Evolutionary conservation across 2,329 filamentous ascomycete species (phyloP), one percentile per base, ranked within the genome.

Genomic region (Incumbomyces delicatus): DNA sequence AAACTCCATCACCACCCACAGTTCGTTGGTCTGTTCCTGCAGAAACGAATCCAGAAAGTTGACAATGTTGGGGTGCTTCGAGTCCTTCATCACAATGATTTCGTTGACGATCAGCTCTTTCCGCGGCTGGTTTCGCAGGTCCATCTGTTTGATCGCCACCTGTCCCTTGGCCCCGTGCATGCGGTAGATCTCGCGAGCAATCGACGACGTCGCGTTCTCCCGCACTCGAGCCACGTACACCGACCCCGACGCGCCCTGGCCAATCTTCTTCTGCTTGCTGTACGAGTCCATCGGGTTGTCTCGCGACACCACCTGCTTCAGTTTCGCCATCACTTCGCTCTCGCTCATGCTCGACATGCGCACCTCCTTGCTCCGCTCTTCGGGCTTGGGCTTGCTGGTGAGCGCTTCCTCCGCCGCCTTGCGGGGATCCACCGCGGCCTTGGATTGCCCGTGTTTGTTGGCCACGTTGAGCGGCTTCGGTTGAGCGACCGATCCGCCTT

Each of bases 1-100:
- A 61, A 89, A 98, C 70, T 98, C 92, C 92, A 98, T 95, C 44
- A 98, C 90, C 10, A 98, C 88, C 92, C 92, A 98, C n/a, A 98
- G 77, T 65, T 98, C 92, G 46, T 85, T 79, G 60, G 86, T 88
- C 66, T 92, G 90, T 65, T 95, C 94, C 60, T 92, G 86, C 61
- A 98, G 71, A 74, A 96, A 98, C 2, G 90, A 89, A 58, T 98
- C 92, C 30, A 98, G 72, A 70, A 95, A 98, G 69, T 98, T 98
- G 67, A 98, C 92, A 72, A 98, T 98, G 67, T 98, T 98, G 51
- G 85, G 83, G 66, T 98, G 92, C 63, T 89, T 86, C 73, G 87
- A 95, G 70, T 98, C 92, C 72, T 96, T 95, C 92, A 98, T 98
- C 50, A 98, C 92, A 71, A 98, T 94, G 61, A 98, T 98, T 63